Evolutionary conservation across 2,329 filamentous ascomycete genomes (phyloP).

Genomic region (Neoascochyta sp.): DNA sequence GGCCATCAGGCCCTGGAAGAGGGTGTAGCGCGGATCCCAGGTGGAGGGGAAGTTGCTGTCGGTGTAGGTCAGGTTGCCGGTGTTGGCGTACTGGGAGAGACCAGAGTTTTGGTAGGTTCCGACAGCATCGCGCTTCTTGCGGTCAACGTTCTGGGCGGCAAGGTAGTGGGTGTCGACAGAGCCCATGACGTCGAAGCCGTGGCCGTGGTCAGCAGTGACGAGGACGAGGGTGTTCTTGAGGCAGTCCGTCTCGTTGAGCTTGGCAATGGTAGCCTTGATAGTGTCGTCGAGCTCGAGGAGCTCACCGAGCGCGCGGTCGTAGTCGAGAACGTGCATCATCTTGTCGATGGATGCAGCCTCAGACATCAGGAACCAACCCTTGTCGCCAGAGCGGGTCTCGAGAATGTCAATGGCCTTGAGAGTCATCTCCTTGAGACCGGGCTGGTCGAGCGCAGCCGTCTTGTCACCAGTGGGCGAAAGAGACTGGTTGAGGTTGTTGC

Average conservation of each 20-base stretch:
- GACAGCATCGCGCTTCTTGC: constrained; percentile 70
- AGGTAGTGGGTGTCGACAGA: constrained; percentile 78
- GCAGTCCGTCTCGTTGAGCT: constrained; percentile 62
- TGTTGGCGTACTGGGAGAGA: constrained; percentile 68
- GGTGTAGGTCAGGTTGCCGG: constrained; percentile 59
- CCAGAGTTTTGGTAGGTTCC: constrained; percentile 72
- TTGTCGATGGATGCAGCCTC: constrained; percentile 85
- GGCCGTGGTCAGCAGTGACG: constrained; percentile 83
- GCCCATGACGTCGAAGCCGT: constrained; percentile 84
- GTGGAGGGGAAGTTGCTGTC: constrained; percentile 77
- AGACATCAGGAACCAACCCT: constrained; percentile 84
- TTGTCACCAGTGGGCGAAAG: constrained; percentile 67
- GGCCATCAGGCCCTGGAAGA: constrained; percentile 68
- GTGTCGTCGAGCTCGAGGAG: constrained; percentile 84
- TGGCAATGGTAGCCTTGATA: constrained; percentile 67
- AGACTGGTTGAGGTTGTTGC: constrained; percentile 62
- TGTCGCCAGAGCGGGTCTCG: constrained; percentile 58
- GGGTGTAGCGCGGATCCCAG: constrained; percentile 80
- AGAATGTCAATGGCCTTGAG: constrained; percentile 80
- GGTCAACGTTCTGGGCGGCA: constrained; percentile 59
- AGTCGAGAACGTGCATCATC: constrained; percentile 82
- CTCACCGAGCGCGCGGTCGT: constrained; percentile 79
- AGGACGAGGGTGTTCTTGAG: constrained; percentile 74
- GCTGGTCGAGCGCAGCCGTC: constrained; percentile 66
- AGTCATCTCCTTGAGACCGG: constrained; percentile 85